Conservation (phyloP, 139 green algal genomes). For the Desmodesmus armatus region DNA sequence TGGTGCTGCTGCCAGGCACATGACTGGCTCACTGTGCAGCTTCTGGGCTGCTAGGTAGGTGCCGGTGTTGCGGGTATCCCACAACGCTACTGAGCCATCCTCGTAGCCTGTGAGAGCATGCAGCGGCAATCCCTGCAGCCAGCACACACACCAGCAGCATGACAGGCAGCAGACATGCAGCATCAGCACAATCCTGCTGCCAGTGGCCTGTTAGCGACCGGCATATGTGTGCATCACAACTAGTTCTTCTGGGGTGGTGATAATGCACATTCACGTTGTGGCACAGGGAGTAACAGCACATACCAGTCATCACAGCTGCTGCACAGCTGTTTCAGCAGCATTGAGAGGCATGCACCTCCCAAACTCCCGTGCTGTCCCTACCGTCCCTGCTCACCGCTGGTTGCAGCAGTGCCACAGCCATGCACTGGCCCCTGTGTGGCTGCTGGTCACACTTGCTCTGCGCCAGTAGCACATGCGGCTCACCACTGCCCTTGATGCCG, state of each 20-base stretch:
- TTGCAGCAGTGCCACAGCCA: conserved; percentile 27
- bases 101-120: conserved; percentile 31
- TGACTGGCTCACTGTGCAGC: conserved; percentile 28
- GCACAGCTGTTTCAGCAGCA: not conserved
- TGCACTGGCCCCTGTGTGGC: conserved; percentile 21
- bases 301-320: no score
- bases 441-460: conserved; percentile 6
- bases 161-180: no score
- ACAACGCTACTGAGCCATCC: conserved; percentile 27
- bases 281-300: no score
- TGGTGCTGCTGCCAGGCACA: conserved; percentile 16
- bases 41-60: not conserved
- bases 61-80: conserved; percentile 2
- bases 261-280: no score
- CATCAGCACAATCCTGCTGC: no score
- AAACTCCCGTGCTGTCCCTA: not conserved
- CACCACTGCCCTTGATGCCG: not conserved
- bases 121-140: conserved; percentile 10
- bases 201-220: no score
- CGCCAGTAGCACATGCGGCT: not conserved
- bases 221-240: no score
- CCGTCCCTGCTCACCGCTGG: not conserved
- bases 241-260: no score
- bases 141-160: not conserved
- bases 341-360: not conserved